phyloP scores from a whole-genome alignment of 495 filamentous ascomycete species.

The Annulohypoxylon maeteangense region DNA sequence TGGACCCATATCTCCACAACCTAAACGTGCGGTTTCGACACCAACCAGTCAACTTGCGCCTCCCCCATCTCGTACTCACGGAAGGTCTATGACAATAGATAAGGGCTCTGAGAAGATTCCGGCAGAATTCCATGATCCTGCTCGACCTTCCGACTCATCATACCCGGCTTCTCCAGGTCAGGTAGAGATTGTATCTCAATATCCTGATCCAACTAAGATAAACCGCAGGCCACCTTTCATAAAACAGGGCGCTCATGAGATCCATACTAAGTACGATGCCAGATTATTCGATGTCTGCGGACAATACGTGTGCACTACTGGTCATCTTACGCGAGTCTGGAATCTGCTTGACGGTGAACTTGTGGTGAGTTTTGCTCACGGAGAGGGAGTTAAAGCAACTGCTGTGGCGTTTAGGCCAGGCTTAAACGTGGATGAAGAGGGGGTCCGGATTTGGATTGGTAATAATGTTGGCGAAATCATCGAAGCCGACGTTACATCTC shows the following conservation, averaged over 20 bases:
- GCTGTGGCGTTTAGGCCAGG: slow-evolving; percentile 88
- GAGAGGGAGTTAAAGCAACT: slow-evolving; percentile 79
- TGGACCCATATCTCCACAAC: slow-evolving; percentile 51
- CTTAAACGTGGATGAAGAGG: slow-evolving; percentile 77
- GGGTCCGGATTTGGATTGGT: slow-evolving; percentile 87
- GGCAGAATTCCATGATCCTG: slow-evolving; percentile 48
- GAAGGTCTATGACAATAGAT: slow-evolving; percentile 63
- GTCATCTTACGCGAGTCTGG: slow-evolving; percentile 87
- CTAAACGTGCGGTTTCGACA: slow-evolving; percentile 63
- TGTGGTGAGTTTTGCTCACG: slow-evolving; percentile 81
- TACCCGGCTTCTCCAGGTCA: slow-evolving; percentile 36
- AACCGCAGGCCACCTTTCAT: slow-evolving; percentile 85
- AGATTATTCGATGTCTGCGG: slow-evolving; percentile 88
- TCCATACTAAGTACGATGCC: slow-evolving; percentile 86
- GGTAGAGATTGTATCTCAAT: slow-evolving; percentile 53
- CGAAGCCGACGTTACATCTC: slow-evolving; percentile 81
- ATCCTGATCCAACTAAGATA: slow-evolving; percentile 84
- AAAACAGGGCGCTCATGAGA: slow-evolving; percentile 74
- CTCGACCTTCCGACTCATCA: slow-evolving; percentile 44
- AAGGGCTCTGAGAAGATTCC: slow-evolving; percentile 49
- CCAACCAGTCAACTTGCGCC: slow-evolving; percentile 56
- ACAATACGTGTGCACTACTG: slow-evolving; percentile 85
- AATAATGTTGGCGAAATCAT: slow-evolving; percentile 86
- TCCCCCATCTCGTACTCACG: slow-evolving; percentile 55
- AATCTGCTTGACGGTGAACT: slow-evolving; percentile 82